Base-by-base conservation (phyloP, 805 yeast genomes). In the Tetrapisispora namnaoensis region DNA sequence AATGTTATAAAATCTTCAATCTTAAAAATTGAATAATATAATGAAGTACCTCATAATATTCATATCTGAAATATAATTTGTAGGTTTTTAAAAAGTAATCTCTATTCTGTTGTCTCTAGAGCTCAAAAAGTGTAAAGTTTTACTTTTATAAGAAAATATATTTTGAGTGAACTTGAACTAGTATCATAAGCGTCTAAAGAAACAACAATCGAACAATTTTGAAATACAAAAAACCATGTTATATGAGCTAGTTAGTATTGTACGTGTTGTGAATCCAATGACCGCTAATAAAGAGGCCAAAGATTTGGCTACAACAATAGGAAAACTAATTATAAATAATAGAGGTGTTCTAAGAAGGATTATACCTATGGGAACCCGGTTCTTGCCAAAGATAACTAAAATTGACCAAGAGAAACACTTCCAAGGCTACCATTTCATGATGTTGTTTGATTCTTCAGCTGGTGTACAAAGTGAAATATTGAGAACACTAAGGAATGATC, bases 321-420 rank as follows among this genome's bases (percentile, higher is more conserved):
- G 98, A 10, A 83, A 80, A 62, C 72, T 88, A 62, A 78, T 91
- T 28, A 76, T 93, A 50, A 79, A 80, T 52, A 90, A 91, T 68
- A 87, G 96, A 74, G 99, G 99, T 45, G 91, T 91, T n/a, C 81
- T 91, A 37, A 78, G 98, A 63, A 82, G 79, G 52, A 78, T 91
- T 42, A 77, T 83, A 46, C 84, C 89, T 53, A 69, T 90, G 64
- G 97, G 96, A 0, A 77, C 81, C 39, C 78, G 78, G 53, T 80
- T 81, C 27, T 74, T 93, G 48, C 96, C 98, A 18, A 83, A 80
- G 54, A 77, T 91, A 52, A 76, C 86, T 69, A 79, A 82, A 55
- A 86, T 86, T 62, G 88, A 88, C 61, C 95, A 89, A 61, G 95
- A 90, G 62, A 76, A 80, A 52, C 95, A 90, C 67, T 87, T 87